A percentile compares a stretch with the other conserved stretches of the same genome.
Evolutionary conservation across 169 alveolate species (phyloP).

Genomic region (Cryptosporidium baileyi): DNA sequence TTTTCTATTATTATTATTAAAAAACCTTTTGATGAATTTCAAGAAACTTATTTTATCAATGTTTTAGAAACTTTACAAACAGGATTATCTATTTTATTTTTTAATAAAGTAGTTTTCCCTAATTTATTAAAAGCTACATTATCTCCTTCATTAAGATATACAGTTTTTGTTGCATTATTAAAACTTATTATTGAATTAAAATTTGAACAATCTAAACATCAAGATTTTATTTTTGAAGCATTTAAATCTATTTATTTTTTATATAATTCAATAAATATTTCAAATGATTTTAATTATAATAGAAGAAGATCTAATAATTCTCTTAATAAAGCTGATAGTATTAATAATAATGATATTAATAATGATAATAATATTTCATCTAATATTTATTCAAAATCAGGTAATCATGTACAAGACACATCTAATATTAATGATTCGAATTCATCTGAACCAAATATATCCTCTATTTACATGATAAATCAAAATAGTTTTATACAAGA

Average conservation of each 20-base stretch:
- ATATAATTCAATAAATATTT: background rate
- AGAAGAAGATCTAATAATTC: constrained; percentile 22
- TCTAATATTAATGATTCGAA: background rate
- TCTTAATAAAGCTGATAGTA: background rate
- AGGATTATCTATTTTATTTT: constrained; percentile 30
- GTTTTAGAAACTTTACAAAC: constrained; percentile 30
- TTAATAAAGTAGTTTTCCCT: constrained; percentile 58
- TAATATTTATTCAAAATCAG: background rate
- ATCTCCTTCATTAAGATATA: constrained; percentile 44
- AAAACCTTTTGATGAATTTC: constrained; percentile 11
- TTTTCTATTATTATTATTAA: constrained; percentile 25
- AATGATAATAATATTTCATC: constrained; percentile 9
- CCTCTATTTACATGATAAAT: too few species aligned
- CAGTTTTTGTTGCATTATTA: constrained; percentile 3
- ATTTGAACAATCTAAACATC: background rate
- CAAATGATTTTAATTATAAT: constrained; percentile 8
- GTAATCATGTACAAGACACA: background rate
- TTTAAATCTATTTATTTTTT: constrained; percentile 25
- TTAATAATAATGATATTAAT: background rate
- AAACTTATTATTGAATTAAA: constrained; percentile 9
- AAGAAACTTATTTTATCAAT: background rate
- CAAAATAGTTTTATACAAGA: constrained; percentile 18
- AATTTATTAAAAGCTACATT: constrained; percentile 42
- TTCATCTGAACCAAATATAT: too few species aligned
- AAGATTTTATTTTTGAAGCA: constrained; percentile 31